Conservation (phyloP, 2,329 filamentous ascomycete genomes). For the Botrytis deweyae region DNA sequence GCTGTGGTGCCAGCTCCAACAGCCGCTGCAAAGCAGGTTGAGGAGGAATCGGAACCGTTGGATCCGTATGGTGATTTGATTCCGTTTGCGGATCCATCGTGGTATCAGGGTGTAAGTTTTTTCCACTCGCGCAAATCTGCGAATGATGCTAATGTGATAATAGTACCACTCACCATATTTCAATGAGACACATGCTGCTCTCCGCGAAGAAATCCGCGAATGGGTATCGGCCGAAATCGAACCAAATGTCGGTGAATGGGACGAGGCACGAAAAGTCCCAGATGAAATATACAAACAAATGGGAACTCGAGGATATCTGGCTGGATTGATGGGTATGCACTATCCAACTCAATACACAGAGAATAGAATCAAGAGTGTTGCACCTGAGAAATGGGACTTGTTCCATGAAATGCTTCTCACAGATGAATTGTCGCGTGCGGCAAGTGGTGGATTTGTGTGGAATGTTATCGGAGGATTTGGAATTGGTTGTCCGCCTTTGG, state of each 20-base stretch:
- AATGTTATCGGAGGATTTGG: constrained; percentile 95
- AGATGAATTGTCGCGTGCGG: constrained; percentile 86
- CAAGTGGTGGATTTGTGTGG: constrained; percentile 93
- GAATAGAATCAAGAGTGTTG: constrained; percentile 72
- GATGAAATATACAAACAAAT: constrained; percentile 91
- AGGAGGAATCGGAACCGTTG: constrained; percentile 64
- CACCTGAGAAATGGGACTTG: constrained; percentile 89
- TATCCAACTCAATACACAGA: constrained; percentile 76
- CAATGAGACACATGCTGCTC: constrained; percentile 88
- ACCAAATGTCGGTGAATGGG: constrained; percentile 92
- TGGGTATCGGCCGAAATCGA: constrained; percentile 91
- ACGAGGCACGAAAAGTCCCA: constrained; percentile 89
- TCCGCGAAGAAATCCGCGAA: constrained; percentile 85
- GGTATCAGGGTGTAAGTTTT: constrained; percentile 86
- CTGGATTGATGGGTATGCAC: constrained; percentile 82
- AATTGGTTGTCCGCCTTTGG: constrained; percentile 86
- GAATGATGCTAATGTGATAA: not conserved
- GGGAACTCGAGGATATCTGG: constrained; percentile 88
- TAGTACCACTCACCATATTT: constrained; percentile 96
- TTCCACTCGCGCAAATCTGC: not conserved
- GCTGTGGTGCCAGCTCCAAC: constrained; percentile 51
- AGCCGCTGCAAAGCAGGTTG: constrained; percentile 35
- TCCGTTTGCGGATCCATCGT: constrained; percentile 87
- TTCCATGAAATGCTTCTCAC: constrained; percentile 98
- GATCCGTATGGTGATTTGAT: constrained; percentile 85